Percentiles rank a stretch among this genome's conserved stretches.
These are phyloP conservation scores for Colletotrichum salicis DNA, from an alignment of 2,329 filamentous ascomycete genomes.

Conservation along the genomic window DNA sequence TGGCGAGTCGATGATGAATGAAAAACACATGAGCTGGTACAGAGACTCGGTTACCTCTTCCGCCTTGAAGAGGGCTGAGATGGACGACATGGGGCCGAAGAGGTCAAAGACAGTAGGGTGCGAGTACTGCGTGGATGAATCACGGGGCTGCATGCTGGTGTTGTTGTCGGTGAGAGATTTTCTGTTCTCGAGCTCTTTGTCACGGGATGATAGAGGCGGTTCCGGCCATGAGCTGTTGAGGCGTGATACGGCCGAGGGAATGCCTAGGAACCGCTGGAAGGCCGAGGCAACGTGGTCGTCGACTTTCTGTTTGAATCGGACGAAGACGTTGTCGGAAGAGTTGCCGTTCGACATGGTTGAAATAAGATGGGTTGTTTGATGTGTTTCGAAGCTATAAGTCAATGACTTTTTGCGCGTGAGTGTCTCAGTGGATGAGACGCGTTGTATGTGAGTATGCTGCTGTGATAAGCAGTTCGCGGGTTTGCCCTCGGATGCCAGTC, in stretches of 20 bases:
- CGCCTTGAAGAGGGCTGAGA: constrained; percentile 26
- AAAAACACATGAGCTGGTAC: constrained; percentile 41
- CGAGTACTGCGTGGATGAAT: constrained; percentile 7
- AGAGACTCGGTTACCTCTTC: constrained; percentile 34
- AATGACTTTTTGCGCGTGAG: background rate
- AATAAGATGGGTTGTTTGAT: background rate
- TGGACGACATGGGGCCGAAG: constrained; percentile 23
- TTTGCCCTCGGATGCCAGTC: constrained; percentile 24
- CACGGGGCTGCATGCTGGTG: background rate
- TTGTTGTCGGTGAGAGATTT: background rate
- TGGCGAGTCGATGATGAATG: constrained; percentile 51
- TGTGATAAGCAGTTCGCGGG: constrained; percentile 23
- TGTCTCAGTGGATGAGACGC: constrained; percentile 29
- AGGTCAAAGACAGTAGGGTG: constrained; percentile 24
- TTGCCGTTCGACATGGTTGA: constrained; percentile 31
- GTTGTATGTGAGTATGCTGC: background rate
- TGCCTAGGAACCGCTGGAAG: constrained; percentile 40
- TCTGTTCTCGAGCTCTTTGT: constrained; percentile 6
- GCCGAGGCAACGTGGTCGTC: constrained; percentile 49
- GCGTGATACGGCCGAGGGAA: constrained; percentile 41
- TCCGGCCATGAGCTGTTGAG: constrained; percentile 36
- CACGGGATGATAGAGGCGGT: constrained; percentile 15
- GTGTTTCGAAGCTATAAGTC: background rate
- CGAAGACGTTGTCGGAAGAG: constrained; percentile 47
- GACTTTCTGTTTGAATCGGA: constrained; percentile 54